A percentile compares a stretch with the other conserved stretches of the same genome.
phyloP scores from a whole-genome alignment of 208 protist genomes.

The Phytomonas francai region DNA sequence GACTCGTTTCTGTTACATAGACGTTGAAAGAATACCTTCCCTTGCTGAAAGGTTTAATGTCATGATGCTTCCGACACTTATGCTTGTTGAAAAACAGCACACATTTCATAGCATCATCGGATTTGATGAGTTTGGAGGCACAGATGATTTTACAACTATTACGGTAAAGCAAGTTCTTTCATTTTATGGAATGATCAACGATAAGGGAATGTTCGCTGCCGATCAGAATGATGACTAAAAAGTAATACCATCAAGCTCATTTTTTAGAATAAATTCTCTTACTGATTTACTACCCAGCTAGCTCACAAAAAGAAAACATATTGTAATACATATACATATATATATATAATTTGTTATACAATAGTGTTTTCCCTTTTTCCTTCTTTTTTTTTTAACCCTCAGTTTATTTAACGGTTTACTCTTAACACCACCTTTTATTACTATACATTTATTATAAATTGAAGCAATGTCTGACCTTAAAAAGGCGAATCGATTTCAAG shows the following conservation, averaged over 20 bases:
- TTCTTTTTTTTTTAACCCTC: not conserved
- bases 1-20: constrained; percentile 79
- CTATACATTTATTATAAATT: not conserved
- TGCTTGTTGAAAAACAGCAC: constrained; percentile 86
- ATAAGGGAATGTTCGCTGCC: constrained; percentile 84
- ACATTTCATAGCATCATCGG: constrained; percentile 91
- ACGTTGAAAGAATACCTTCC: constrained; percentile 81
- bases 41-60: constrained; percentile 87
- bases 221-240: constrained; percentile 67
- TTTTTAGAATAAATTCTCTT: constrained; percentile 3
- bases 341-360: not conserved
- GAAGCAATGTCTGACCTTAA: constrained; percentile 29
- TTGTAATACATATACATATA: not conserved
- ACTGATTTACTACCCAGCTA: not conserved
- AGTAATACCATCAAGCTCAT: not conserved
- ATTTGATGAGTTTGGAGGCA: constrained; percentile 90
- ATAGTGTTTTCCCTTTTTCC: constrained; percentile 9
- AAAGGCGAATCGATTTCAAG: constrained; percentile 27
- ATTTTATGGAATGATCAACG: constrained; percentile 82
- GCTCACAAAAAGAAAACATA: not conserved
- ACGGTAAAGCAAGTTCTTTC: constrained; percentile 57
- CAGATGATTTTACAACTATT: constrained; percentile 80
- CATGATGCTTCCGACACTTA: constrained; percentile 89
- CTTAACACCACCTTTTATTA: not conserved
- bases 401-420: not conserved